phyloP scores from a whole-genome alignment of 441 rosid genomes.

The Corymbia citriodora region DNA sequence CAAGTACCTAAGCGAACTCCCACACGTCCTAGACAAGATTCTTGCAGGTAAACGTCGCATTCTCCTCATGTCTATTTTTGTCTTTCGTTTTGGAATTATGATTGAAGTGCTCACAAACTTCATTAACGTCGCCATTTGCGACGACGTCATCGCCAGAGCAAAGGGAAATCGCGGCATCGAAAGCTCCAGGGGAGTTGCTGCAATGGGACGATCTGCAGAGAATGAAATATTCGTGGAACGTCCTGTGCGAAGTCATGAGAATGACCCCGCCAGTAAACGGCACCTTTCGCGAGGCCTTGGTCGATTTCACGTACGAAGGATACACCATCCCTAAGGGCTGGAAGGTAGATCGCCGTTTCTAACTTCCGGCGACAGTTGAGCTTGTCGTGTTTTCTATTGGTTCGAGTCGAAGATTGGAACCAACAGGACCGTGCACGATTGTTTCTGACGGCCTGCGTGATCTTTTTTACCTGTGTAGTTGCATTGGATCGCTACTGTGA shows the following conservation, averaged over 20 bases:
- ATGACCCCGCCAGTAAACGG: not conserved
- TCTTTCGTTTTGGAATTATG: too few species aligned
- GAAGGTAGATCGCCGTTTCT: not conserved
- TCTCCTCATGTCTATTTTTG: not conserved
- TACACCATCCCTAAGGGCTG: not conserved
- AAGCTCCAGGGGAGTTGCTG: not conserved
- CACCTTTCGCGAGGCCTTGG: not conserved
- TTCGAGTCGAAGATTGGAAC: not conserved
- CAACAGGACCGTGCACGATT: not conserved
- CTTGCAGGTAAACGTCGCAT: not conserved
- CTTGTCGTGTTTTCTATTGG: not conserved
- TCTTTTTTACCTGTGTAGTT: not conserved
- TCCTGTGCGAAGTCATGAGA: not conserved
- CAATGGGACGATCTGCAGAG: slow-evolving; percentile 4
- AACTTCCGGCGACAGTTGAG: not conserved
- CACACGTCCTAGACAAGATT: not conserved
- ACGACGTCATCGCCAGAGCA: not conserved
- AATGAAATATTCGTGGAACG: not conserved
- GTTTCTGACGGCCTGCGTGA: not conserved
- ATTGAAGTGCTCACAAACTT: not conserved
- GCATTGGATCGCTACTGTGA: not conserved
- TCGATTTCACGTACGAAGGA: not conserved
- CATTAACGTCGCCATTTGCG: not conserved
- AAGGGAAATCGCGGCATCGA: slow-evolving; percentile 1
- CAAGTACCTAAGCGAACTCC: not conserved